A percentile compares a stretch with the other conserved stretches of the same genome.
These are phyloP conservation scores for Areca catechu DNA, from an alignment of 176 grass and related monocot genomes.

Conservation along the genomic window DNA sequence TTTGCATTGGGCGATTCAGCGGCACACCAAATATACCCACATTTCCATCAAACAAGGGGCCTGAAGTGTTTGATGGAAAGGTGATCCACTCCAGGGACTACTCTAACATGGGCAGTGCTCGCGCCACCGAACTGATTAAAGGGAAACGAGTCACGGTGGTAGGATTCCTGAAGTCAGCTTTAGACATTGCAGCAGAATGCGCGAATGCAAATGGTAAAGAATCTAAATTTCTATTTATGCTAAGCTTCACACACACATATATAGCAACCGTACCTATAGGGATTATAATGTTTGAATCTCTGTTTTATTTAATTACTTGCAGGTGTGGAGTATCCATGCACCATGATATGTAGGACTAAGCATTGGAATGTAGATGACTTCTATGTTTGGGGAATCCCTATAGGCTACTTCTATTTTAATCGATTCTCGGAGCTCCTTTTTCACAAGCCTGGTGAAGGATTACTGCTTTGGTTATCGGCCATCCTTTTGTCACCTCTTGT, in stretches of 20 bases:
- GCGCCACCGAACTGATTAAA: conserved; percentile 26
- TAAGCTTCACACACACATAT: no score
- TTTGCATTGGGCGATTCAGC: conserved; percentile 76
- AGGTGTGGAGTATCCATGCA: conserved; percentile 57
- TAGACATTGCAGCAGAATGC: conserved; percentile 73
- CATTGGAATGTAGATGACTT: conserved; percentile 51
- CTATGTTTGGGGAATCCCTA: conserved; percentile 35
- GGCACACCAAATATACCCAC: conserved; percentile 53
- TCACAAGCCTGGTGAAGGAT: conserved; percentile 80
- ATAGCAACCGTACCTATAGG: no score
- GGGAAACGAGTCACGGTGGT: conserved; percentile 41
- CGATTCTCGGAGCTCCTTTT: conserved; percentile 67
- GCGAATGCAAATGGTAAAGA: conserved; percentile 43
- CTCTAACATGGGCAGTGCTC: conserved; percentile 20
- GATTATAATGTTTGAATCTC: no score
- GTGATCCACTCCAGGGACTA: conserved; percentile 63
- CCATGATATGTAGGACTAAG: conserved; percentile 56
- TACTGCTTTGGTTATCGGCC: conserved; percentile 41
- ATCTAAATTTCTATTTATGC: background rate
- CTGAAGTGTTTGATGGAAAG: conserved; percentile 43
- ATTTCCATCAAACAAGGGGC: conserved; percentile 37
- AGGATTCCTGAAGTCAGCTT: conserved; percentile 67
- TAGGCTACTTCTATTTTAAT: conserved; percentile 53
- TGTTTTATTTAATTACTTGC: background rate
- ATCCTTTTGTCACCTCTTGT: conserved; percentile 61